Conservation (phyloP, 1,284 basidiomycete genomes). For the Leccinum griseonigrum region DNA sequence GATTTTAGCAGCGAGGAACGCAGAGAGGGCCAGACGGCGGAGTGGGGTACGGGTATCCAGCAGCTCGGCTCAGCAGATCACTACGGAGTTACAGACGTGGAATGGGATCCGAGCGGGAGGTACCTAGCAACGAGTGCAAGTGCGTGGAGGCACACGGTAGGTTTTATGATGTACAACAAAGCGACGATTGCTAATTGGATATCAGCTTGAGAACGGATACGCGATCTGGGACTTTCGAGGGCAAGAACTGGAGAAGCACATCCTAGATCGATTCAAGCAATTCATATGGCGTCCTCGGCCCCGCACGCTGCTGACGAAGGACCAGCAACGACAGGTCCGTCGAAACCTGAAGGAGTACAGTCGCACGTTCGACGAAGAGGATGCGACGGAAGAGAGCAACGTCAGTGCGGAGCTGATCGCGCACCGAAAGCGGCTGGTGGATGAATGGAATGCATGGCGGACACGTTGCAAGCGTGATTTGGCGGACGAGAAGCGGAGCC, state of each 20-base stretch:
- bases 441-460: conserved; percentile 99
- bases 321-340: conserved; percentile 86
- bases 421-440: conserved; percentile 86
- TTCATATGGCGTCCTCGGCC: conserved; percentile 98
- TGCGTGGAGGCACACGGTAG: conserved; percentile 91
- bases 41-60: conserved; percentile 88
- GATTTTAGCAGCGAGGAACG: conserved; percentile 86
- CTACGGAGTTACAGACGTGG: conserved; percentile 96
- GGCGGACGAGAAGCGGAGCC: conserved; percentile 44
- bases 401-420: conserved; percentile 93
- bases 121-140: conserved; percentile 94
- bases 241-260: conserved; percentile 85
- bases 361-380: conserved; percentile 93
- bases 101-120: conserved; percentile 98
- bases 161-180: not conserved
- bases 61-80: conserved; percentile 90
- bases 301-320: conserved; percentile 81
- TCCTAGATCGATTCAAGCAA: conserved; percentile 97
- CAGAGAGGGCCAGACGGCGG: conserved; percentile 59
- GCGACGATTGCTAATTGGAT: conserved; percentile 8
- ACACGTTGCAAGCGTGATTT: conserved; percentile 57
- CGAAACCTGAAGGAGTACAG: conserved; percentile 93
- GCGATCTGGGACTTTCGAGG: conserved; percentile 99
- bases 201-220: conserved; percentile 93
- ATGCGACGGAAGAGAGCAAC: conserved; percentile 92